Conservation (phyloP, 148 eudicot genomes). For the Cornus controversa region DNA sequence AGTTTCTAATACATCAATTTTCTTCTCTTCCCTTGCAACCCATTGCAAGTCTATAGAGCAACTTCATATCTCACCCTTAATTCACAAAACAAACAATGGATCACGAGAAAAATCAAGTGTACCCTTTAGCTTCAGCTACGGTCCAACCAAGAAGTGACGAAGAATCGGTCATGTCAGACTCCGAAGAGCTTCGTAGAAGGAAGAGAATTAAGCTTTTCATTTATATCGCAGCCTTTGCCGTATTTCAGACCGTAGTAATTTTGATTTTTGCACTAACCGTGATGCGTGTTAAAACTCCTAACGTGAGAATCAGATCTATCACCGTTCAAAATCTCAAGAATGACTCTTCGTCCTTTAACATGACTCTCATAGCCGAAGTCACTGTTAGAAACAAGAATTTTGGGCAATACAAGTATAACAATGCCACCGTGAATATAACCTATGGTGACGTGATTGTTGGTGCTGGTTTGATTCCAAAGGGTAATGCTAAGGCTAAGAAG, state of each 20-base stretch:
- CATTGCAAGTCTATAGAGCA: too few species aligned
- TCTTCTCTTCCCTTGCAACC: too few species aligned
- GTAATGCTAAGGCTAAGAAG: constrained; percentile 16
- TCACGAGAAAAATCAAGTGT: neutral
- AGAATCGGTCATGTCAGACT: neutral
- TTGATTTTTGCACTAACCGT: constrained; percentile 9
- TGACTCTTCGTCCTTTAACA: neutral
- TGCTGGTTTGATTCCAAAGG: constrained; percentile 9
- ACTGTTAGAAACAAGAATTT: constrained; percentile 25
- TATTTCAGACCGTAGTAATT: constrained; percentile 9
- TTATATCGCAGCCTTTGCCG: neutral
- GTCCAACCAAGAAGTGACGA: neutral
- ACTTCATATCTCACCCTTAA: neutral
- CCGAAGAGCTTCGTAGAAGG: neutral
- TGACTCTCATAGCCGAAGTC: constrained; percentile 11
- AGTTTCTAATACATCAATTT: too few species aligned
- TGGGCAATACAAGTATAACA: constrained; percentile 14
- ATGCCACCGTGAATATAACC: constrained; percentile 8
- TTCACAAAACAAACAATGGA: neutral
- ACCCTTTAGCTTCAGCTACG: neutral
- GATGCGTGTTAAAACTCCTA: constrained; percentile 13
- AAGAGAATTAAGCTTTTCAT: neutral
- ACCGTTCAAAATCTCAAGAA: constrained; percentile 3
- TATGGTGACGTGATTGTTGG: constrained; percentile 24
- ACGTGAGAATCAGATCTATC: neutral